Base-by-base conservation (phyloP, 2,329 filamentous ascomycete species). In the Fusarium continuum region DNA sequence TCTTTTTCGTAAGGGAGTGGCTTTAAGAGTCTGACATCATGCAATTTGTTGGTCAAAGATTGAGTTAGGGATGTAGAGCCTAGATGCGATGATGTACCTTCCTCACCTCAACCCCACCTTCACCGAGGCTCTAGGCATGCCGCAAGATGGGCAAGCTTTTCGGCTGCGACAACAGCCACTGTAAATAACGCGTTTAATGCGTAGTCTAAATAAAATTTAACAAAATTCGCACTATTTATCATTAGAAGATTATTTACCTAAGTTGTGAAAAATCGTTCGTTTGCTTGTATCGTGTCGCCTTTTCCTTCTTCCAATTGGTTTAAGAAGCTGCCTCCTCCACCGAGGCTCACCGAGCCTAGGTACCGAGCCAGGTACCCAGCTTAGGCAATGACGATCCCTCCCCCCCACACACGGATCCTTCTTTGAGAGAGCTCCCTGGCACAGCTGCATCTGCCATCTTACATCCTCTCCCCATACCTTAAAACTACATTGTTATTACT, bases 261-360 rank as follows among this genome's bases (percentile, higher is more conserved):
- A n/a, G n/a, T n/a, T n/a, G n/a, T n/a, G n/a, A n/a, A n/a, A n/a
- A n/a, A n/a, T n/a, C n/a, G n/a, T n/a, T n/a, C n/a, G n/a, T n/a
- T n/a, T n/a, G n/a, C n/a, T n/a, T n/a, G n/a, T n/a, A n/a, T n/a
- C n/a, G n/a, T n/a, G n/a, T n/a, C n/a, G n/a, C n/a, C n/a, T n/a
- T n/a, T n/a, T n/a, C n/a, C n/a, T n/a, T n/a, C n/a, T n/a, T n/a
- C n/a, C n/a, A n/a, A n/a, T n/a, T n/a, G n/a, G n/a, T n/a, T n/a
- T n/a, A n/a, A n/a, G n/a, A n/a, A n/a, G n/a, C n/a, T n/a, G n/a
- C 74, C 74, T 70, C 74, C 55, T 72, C 72, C 73, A 76, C 73
- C 73, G 65, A 66, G 49, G 28, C 62, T 71, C 70, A 75, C 73
- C 73, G 72, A 73, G 32, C 40, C 43, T n/a, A n/a, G n/a, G n/a